Evolutionary conservation across 352 stramenopile species (phyloP), one percentile per base, ranked within the genome.

Genomic region (Phytophthora sojae): DNA sequence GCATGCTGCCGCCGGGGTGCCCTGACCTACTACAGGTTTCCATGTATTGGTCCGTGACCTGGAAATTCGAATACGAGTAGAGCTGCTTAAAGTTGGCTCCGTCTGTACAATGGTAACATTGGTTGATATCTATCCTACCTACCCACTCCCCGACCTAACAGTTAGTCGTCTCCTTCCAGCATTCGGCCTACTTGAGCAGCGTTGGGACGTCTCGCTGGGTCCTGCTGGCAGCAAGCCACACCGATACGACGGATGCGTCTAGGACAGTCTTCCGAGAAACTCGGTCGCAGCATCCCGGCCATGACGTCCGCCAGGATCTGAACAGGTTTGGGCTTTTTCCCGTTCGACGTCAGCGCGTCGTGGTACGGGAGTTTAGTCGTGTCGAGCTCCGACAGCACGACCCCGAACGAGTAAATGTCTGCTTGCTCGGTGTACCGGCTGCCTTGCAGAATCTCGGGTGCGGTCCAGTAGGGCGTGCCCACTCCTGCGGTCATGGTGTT

Each of bases 351-450:
- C 29, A 63, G 45, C 5, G 68, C 70, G 44, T 81, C 69, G 32
- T 77, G 53, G 42, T 76, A 81, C 49, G 73, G 76, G 15, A 79
- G 23, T 15, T 83, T 67, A 2, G 66, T 21, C 0, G 68, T 75
- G 35, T 81, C 78, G 11, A 85, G 52, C 62, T 85, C 78, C 6
- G 69, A 64, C 3, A 85, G 51, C 54, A 85, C 54, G 23, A 83
- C 76, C 9, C 78, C 78, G 21, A 85, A 80, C 17, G 73, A 77
- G 37, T 80, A 86, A 37, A 86, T 75, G 21, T 86, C 79, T 15
- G 75, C 65, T 35, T 75, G 62, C 23, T 78, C 67, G 2, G 73
- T 75, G 57, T 79, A 78, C 14, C 35, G 51, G 0, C 58, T 61
- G 2, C 76, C 70, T 45, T 71, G 61, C n/a, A 83, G 32, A 12